A percentile compares a stretch with the other conserved stretches of the same genome.
Evolutionary conservation across 2,329 filamentous ascomycete species (phyloP).

Genomic region (Hypoxylon sp.): DNA sequence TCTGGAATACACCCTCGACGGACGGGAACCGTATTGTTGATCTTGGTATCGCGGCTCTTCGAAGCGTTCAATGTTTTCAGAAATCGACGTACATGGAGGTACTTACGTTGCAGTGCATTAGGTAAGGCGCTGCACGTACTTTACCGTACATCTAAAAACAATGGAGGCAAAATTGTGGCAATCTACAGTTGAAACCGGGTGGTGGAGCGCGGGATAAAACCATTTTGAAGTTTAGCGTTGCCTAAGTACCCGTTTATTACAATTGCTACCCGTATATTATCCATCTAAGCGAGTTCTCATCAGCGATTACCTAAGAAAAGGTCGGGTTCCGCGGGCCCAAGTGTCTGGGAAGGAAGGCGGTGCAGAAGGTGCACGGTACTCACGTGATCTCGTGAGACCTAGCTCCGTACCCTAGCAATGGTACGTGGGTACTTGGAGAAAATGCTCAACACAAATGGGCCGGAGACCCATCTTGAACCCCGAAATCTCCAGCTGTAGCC

Average conservation of each 20-base stretch:
- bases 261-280: neutral
- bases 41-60: slow-evolving; percentile 43
- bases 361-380: slow-evolving; percentile 12
- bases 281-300: slow-evolving; percentile 10
- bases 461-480: slow-evolving; percentile 25
- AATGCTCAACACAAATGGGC: slow-evolving; percentile 26
- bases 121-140: slow-evolving; percentile 1
- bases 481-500: slow-evolving; percentile 33
- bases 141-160: neutral
- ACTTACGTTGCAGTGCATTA: slow-evolving; percentile 7
- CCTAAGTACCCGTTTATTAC: neutral
- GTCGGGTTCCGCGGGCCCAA: slow-evolving; percentile 14
- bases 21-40: neutral
- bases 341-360: slow-evolving; percentile 25
- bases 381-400: slow-evolving; percentile 34
- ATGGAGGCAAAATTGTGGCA: neutral
- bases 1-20: slow-evolving; percentile 8
- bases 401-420: slow-evolving; percentile 3
- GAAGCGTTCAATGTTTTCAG: slow-evolving; percentile 13
- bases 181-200: neutral
- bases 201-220: neutral
- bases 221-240: neutral
- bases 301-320: slow-evolving; percentile 3
- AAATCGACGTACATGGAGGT: slow-evolving; percentile 12
- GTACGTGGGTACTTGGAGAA: slow-evolving; percentile 13